Percentiles rank a stretch among this genome's conserved stretches.
Evolutionary conservation across 164 flowering plant species (phyloP).

Genomic region (Litsea cubeba): DNA sequence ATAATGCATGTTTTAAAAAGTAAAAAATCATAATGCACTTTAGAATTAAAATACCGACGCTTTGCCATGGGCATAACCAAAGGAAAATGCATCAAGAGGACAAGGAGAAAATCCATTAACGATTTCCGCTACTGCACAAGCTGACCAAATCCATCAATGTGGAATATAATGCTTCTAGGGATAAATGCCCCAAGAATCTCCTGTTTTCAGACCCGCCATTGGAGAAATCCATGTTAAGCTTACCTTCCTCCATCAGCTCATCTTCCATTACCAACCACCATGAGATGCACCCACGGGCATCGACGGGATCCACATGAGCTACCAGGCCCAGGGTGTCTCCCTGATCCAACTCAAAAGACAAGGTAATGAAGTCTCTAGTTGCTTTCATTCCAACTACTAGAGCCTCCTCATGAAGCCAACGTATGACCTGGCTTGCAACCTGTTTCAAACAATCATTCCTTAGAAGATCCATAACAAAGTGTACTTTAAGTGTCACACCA

Average conservation of each 20-base stretch:
- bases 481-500: too few species aligned
- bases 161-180: conserved; percentile 67
- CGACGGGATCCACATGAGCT: conserved; percentile 87
- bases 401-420: conserved; percentile 95
- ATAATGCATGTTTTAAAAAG: too few species aligned
- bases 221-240: conserved; percentile 27
- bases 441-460: conserved; percentile 20
- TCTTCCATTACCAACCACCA: conserved; percentile 93
- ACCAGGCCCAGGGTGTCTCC: conserved; percentile 69
- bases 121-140: conserved; percentile 45
- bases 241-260: conserved; percentile 52
- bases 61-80: neutral
- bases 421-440: conserved; percentile 83
- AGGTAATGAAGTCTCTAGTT: conserved; percentile 60
- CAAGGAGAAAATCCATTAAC: conserved; percentile 12
- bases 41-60: conserved; percentile 14
- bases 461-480: conserved; percentile 4
- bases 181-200: conserved; percentile 68
- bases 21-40: neutral
- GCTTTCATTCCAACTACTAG: conserved; percentile 76
- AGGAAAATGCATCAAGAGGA: neutral
- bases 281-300: conserved; percentile 63
- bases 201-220: conserved; percentile 41
- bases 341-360: conserved; percentile 82
- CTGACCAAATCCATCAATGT: conserved; percentile 76